Evolutionary conservation across 352 stramenopile species (phyloP).

Genomic region (Phytophthora hibernalis): DNA sequence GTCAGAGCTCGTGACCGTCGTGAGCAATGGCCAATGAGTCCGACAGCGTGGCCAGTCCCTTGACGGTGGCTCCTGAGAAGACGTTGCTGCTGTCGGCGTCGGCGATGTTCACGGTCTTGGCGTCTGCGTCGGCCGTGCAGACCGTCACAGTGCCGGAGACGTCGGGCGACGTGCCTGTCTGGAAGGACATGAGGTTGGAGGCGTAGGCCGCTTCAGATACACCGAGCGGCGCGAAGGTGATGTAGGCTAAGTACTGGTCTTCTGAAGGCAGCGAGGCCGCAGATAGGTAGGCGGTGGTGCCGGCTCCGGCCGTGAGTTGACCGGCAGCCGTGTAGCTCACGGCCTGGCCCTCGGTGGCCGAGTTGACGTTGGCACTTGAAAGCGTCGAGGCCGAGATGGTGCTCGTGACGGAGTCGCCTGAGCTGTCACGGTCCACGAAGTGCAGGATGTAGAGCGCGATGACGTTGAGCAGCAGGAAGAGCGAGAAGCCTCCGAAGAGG

Average conservation of each 20-base stretch:
- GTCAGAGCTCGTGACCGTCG: slow-evolving; percentile 53
- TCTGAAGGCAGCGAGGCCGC: slow-evolving; percentile 52
- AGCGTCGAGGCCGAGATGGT: slow-evolving; percentile 49
- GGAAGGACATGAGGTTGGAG: slow-evolving; percentile 70
- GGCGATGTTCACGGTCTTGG: slow-evolving; percentile 62
- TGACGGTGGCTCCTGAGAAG: slow-evolving; percentile 60
- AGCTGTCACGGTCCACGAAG: slow-evolving; percentile 70
- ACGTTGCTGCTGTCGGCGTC: slow-evolving; percentile 52
- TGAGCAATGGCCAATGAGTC: slow-evolving; percentile 59
- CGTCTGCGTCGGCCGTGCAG: slow-evolving; percentile 40
- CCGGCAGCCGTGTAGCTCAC: slow-evolving; percentile 68
- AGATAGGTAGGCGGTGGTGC: slow-evolving; percentile 75
- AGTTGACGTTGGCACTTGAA: slow-evolving; percentile 28
- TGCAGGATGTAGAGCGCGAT: slow-evolving; percentile 86
- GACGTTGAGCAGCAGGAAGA: slow-evolving; percentile 82
- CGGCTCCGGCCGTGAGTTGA: slow-evolving; percentile 60
- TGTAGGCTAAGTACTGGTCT: slow-evolving; percentile 56
- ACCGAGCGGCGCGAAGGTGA: slow-evolving; percentile 66
- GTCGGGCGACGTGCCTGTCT: slow-evolving; percentile 49
- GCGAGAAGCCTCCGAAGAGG: slow-evolving; percentile 41
- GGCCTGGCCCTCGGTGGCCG: slow-evolving; percentile 53
- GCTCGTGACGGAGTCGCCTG: slow-evolving; percentile 38
- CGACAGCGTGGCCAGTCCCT: slow-evolving; percentile 70
- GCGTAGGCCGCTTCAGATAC: slow-evolving; percentile 51
- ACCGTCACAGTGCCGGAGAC: slow-evolving; percentile 63